Conservation (phyloP, 1,284 basidiomycete genomes). For the Coniferiporia sulphurascens region DNA sequence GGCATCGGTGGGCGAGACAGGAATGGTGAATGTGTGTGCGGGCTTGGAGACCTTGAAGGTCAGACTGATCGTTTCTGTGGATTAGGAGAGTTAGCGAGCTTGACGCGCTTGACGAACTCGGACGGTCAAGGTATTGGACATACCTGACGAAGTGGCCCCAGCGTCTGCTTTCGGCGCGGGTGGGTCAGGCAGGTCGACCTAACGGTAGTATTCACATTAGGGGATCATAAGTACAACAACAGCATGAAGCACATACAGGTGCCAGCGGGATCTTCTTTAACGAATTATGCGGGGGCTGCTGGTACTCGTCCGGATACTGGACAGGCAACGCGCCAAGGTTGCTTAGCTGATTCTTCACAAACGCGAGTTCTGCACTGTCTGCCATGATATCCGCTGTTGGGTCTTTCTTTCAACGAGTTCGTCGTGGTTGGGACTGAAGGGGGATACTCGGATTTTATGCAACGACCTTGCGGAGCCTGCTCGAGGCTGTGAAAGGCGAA, state of each 20-base stretch:
- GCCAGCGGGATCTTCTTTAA: conserved; percentile 73
- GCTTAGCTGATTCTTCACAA: conserved; percentile 69
- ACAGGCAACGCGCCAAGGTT: conserved; percentile 67
- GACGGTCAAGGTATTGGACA: not conserved
- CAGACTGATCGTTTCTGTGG: conserved; percentile 54
- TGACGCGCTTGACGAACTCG: not conserved
- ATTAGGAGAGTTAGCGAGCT: not conserved
- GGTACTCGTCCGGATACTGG: conserved; percentile 69
- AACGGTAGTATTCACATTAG: not conserved
- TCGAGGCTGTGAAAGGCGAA: conserved; percentile 1
- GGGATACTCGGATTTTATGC: not conserved
- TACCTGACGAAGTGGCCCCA: conserved; percentile 33
- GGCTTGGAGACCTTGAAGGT: conserved; percentile 90
- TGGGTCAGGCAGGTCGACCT: conserved; percentile 57
- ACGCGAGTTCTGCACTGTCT: conserved; percentile 65
- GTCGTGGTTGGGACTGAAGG: conserved; percentile 1
- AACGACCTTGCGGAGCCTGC: conserved; percentile 4
- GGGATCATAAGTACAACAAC: not conserved
- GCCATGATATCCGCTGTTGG: conserved; percentile 35
- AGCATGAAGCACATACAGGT: conserved; percentile 43
- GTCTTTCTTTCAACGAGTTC: not conserved
- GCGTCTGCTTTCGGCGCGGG: conserved; percentile 43
- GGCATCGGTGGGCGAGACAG: conserved; percentile 69
- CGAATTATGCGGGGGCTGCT: conserved; percentile 65
- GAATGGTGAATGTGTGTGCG: conserved; percentile 64